Base-by-base conservation (phyloP, 208 protist species). In the Acanthamoeba lenticulata region DNA sequence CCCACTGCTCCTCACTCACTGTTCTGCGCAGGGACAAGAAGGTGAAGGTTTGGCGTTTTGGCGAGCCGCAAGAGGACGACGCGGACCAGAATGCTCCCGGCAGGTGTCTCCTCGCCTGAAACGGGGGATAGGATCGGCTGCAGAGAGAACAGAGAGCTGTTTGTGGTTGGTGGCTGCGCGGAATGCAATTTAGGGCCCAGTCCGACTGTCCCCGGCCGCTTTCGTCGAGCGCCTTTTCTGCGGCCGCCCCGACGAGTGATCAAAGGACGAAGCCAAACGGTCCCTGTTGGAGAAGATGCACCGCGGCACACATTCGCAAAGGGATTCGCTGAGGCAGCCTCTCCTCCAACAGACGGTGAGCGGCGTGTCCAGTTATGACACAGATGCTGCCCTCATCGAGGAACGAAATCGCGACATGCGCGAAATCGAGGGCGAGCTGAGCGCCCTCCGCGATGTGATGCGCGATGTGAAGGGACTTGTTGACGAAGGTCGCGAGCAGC, bases 1-100 rank as follows among this genome's bases (percentile, higher is more conserved):
- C 45, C 15, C 0, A 57, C 9, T 85, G 27, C 19, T 45, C 11
- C 21, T 86, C 21, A 45, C 24, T 15, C 9, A 49, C 19, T 79
- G 21, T 79, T 5, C 27, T n/a, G 6, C 9, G 34, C 19, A 91
- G 85, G 6, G 85, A 91, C 60, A 91, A 91, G 42, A 91, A 91
- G 49, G 44, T 91, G 11, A 91, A 91, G 55, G 34, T 91, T 62
- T 91, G 85, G 85, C 55, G 29, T 19, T 91, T 91, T 69, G 52
- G 15, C 34, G 85, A 62, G 36, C 85, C 72, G 27, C 19, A 47
- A 3, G 72, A 52, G 40, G 34, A 49, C 34, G 36, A 83, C 0
- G 34, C 65, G 11, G 7, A 19, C 60, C 29, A 79, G n/a, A n/a
- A n/a, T n/a, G n/a, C n/a, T 15, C 27, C 72, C 11, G 29, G 62